Percentiles rank a stretch among this genome's conserved stretches.
phyloP scores from a whole-genome alignment of 345 rosid genomes.

The Sonneratia alba region DNA sequence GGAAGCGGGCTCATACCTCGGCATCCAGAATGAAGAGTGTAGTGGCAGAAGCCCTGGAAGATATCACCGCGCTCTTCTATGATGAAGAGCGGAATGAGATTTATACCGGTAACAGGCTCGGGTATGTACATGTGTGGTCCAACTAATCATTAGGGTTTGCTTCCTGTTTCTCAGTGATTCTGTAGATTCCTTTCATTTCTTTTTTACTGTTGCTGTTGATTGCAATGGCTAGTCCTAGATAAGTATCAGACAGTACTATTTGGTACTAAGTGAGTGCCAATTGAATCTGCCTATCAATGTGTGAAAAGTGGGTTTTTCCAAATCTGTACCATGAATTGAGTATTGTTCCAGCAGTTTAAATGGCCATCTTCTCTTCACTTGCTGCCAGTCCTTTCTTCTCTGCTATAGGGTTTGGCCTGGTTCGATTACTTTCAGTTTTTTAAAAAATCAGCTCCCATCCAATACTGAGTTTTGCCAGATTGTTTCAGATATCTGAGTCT shows the following conservation, averaged over 20 bases:
- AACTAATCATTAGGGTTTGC: constrained; percentile 22
- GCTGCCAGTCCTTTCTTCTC: background rate
- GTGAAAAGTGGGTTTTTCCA: background rate
- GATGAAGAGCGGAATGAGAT: constrained; percentile 76
- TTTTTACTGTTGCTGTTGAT: background rate
- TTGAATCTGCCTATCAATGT: background rate
- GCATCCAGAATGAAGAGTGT: constrained; percentile 36
- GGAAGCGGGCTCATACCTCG: constrained; percentile 10
- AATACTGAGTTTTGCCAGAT: no score
- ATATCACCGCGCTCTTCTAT: constrained; percentile 66
- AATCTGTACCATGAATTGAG: background rate
- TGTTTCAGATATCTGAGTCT: no score
- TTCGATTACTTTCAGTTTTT: background rate
- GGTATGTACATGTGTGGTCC: constrained; percentile 73
- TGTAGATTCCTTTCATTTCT: constrained; percentile 1
- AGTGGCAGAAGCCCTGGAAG: constrained; percentile 63
- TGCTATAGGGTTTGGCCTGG: background rate
- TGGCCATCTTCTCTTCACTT: background rate
- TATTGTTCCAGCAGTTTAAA: background rate
- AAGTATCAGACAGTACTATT: background rate
- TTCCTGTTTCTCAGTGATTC: background rate
- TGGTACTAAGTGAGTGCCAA: no score
- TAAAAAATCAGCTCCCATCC: no score
- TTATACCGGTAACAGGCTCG: constrained; percentile 60
- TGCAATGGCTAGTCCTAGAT: background rate